Evolutionary conservation across 441 rosid species (phyloP).

Genomic region (Brassica balearica): DNA sequence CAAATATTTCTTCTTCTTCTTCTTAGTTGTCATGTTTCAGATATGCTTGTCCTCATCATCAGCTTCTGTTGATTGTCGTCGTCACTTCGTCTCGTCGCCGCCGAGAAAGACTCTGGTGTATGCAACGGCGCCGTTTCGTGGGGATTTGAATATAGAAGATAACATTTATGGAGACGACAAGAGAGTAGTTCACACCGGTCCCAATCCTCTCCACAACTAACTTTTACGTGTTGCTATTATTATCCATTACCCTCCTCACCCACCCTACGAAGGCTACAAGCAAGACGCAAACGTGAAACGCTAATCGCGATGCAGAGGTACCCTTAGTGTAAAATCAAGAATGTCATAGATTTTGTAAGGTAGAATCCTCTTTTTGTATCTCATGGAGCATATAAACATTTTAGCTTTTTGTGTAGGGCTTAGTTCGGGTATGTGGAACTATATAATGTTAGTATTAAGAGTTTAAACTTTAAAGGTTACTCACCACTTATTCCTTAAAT

Average conservation of each 20-base stretch:
- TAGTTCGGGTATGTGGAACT: conserved; percentile 23
- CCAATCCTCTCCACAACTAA: conserved; percentile 96
- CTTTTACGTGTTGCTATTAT: conserved; percentile 36
- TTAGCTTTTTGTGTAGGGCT: conserved; percentile 30
- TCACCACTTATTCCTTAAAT: conserved; percentile 4
- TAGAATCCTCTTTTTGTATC: background rate
- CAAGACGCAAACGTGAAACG: conserved; percentile 31
- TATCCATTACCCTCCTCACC: conserved; percentile 32
- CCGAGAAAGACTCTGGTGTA: conserved; percentile 36
- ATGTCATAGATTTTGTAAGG: conserved; percentile 37
- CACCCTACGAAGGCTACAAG: conserved; percentile 24
- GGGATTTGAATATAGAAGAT: conserved; percentile 38
- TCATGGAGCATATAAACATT: conserved; percentile 35
- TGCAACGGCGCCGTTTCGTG: conserved; percentile 38
- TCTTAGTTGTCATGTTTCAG: conserved; percentile 26
- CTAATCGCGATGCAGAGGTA: conserved; percentile 30
- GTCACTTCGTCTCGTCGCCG: conserved; percentile 28
- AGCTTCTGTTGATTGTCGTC: conserved; percentile 30
- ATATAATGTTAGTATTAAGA: conserved; percentile 13
- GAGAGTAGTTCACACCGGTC: conserved; percentile 91
- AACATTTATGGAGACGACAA: conserved; percentile 68
- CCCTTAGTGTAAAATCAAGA: conserved; percentile 26
- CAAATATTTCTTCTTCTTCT: conserved; percentile 35
- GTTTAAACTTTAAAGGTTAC: background rate
- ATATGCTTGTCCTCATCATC: conserved; percentile 28